Conservation (phyloP, 2,329 filamentous ascomycete species). For the Cytospora mali region DNA sequence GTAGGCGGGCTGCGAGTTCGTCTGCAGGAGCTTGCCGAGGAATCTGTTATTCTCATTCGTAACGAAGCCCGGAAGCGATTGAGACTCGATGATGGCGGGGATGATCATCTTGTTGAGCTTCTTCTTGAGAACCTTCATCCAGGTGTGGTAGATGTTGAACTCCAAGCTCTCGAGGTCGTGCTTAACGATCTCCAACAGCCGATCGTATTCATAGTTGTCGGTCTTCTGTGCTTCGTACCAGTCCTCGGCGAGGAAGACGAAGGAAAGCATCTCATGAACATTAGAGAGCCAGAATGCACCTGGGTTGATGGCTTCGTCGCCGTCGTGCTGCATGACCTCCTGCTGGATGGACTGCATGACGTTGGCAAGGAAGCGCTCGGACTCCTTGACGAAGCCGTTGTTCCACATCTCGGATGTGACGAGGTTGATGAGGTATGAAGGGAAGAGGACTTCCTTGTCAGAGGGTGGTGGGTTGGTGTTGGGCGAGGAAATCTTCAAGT, state of each 20-base stretch:
- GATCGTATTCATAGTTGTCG: constrained; percentile 98
- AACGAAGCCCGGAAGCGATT: constrained; percentile 96
- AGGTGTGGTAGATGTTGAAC: constrained; percentile 99
- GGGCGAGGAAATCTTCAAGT: constrained; percentile 92
- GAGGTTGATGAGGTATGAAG: constrained; percentile 96
- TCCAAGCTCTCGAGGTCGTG: constrained; percentile 97
- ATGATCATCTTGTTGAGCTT: constrained; percentile 99
- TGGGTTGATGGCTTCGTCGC: constrained; percentile 94
- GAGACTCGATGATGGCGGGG: constrained; percentile 97
- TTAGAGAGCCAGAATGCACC: constrained; percentile 99
- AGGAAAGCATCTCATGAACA: constrained; percentile 99
- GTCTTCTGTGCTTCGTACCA: constrained; percentile 99
- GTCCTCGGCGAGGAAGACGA: constrained; percentile 97
- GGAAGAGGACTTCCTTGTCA: constrained; percentile 98
- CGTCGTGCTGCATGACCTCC: constrained; percentile 98
- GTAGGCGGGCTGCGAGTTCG: constrained; percentile 89
- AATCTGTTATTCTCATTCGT: constrained; percentile 99
- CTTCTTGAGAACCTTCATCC: constrained; percentile 99
- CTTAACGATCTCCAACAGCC: constrained; percentile 96
- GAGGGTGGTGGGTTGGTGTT: constrained; percentile 86
- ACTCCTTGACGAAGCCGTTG: constrained; percentile 99
- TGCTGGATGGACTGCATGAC: constrained; percentile 99
- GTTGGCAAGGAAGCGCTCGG: constrained; percentile 96
- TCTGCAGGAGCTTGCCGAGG: constrained; percentile 92
- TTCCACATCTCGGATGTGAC: constrained; percentile 99